Evolutionary conservation across 2,329 filamentous ascomycete species (phyloP).

Genomic region (Fusarium sp.): DNA sequence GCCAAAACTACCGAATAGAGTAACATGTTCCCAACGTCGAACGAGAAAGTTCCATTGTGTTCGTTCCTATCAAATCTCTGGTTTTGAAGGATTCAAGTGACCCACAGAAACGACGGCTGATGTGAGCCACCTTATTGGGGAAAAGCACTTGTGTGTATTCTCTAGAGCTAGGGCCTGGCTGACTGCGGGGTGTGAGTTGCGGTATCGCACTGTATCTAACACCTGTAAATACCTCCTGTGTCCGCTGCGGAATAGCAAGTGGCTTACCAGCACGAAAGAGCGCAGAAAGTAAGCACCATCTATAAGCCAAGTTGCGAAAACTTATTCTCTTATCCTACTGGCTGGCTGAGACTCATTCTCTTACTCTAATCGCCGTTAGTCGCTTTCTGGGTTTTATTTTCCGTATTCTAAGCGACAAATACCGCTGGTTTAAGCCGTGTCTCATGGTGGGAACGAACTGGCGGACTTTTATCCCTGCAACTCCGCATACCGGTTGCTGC

Average conservation of each 20-base stretch:
- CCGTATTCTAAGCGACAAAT: neutral
- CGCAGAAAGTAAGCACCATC: neutral
- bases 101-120: neutral
- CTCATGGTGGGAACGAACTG: neutral
- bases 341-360: neutral
- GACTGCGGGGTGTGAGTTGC: neutral
- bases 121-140: conserved; percentile 7
- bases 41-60: too few relatives aligned
- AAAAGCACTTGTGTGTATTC: too few relatives aligned
- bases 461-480: conserved; percentile 1
- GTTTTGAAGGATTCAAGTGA: too few relatives aligned
- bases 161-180: too few relatives aligned
- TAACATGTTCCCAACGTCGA: too few relatives aligned
- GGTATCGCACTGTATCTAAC: conserved; percentile 18
- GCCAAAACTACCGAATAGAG: too few relatives aligned
- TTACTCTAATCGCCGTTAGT: neutral
- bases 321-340: neutral
- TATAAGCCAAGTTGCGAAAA: neutral
- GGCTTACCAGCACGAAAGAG: neutral
- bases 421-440: too few relatives aligned
- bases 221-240: conserved; percentile 16
- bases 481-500: neutral
- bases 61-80: too few relatives aligned
- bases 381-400: neutral
- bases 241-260: neutral